Base-by-base conservation (phyloP, 2,329 filamentous ascomycete species). In the Epichloe brachyelytri region DNA sequence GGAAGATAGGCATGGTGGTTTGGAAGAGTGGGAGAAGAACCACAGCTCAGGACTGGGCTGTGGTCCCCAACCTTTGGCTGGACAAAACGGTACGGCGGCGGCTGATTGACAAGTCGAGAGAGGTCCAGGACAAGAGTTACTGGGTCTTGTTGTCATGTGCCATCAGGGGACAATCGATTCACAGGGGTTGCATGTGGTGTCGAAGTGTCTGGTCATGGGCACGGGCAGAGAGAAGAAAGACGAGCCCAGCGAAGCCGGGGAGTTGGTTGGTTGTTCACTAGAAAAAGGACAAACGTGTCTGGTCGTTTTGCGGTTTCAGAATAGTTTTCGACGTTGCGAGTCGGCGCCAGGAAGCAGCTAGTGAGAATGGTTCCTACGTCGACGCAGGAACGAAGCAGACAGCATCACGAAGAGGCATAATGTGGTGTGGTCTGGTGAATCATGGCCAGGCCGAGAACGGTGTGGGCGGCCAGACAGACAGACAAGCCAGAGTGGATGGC, bases 1-100 rank as follows among this genome's bases (percentile, higher is more conserved):
- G 75, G 59, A 78, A 80, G 62, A 79, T 79, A 56, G 78, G 78
- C 79, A 82, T 82, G 55, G 55, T 51, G 54, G 39, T 49, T 45
- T 47, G 51, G 60, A 55, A 57, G 22, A 40, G 46, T 56, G 30
- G 30, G 14, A 49, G 51, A 56, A 59, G 62, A 62, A 63, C 63
- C 65, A 63, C 67, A 67, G 62, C 65, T 55, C 54, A 54, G 40
- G 39, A 36, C 20, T 37, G 37, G 41, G 59, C 60, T 60, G 59
- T 56, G 58, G 55, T 40, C 58, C 52, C 46, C 53, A 48, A 30
- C 43, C 40, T 36, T 37, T 34, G 30, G 20, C 44, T 50, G 51
- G 48, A 56, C 55, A 57, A 54, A 50, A 51, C 48, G 48, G 19
- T 26, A 36, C 26, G 15, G 19, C 14, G 36, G 14, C 36, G 20